These are phyloP conservation scores for Cryptosporidium meleagridis DNA, from an alignment of 169 alveolate species.

Conservation along the genomic window DNA sequence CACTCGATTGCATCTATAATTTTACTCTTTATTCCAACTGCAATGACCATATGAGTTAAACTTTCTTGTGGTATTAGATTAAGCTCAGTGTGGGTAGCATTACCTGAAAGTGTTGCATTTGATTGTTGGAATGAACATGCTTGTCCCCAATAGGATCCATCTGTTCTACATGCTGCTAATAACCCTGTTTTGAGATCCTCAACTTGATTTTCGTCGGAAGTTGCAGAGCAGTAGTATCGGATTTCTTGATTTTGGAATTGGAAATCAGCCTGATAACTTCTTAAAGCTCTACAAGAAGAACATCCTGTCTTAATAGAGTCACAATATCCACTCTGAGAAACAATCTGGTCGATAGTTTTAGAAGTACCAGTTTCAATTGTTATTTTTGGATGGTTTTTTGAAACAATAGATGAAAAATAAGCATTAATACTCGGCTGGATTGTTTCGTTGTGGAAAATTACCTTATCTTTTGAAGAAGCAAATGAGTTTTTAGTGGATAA, in stretches of 20 bases:
- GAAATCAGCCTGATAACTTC: constrained; percentile 70
- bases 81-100: constrained; percentile 29
- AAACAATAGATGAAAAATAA: constrained; percentile 14
- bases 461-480: background rate
- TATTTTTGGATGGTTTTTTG: constrained; percentile 39
- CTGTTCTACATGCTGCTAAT: constrained; percentile 42
- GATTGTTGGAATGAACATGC: constrained; percentile 71
- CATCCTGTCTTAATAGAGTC: background rate
- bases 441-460: constrained; percentile 45
- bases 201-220: constrained; percentile 14
- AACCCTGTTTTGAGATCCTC: constrained; percentile 6
- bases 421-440: constrained; percentile 48
- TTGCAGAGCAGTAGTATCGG: constrained; percentile 50
- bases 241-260: constrained; percentile 22
- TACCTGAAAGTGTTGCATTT: constrained; percentile 57
- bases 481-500: background rate
- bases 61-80: constrained; percentile 18
- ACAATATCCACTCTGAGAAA: constrained; percentile 44
- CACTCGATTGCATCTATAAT: constrained; percentile 24
- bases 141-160: constrained; percentile 67
- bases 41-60: constrained; percentile 13
- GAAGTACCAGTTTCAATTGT: constrained; percentile 32
- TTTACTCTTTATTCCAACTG: constrained; percentile 39
- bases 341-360: constrained; percentile 44
- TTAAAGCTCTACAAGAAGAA: constrained; percentile 45